phyloP scores from a whole-genome alignment of 2,329 filamentous ascomycete genomes.

The Phaeosphaeria sp. region DNA sequence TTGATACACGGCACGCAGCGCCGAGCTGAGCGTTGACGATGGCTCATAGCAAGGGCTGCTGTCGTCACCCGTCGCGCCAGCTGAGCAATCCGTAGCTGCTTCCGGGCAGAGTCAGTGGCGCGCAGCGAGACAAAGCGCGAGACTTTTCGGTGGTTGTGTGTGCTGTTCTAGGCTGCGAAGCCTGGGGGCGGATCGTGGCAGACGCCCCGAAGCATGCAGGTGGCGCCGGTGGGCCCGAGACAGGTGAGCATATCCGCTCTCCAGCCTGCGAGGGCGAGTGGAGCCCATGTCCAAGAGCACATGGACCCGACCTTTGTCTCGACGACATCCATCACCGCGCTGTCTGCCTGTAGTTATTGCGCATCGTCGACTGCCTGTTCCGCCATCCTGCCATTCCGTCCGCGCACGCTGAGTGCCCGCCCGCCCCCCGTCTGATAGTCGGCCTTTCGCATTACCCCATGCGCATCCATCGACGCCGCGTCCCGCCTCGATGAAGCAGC shows the following conservation, averaged over 20 bases:
- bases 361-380: neutral
- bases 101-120: slow-evolving; percentile 6
- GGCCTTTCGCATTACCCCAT: slow-evolving; percentile 18
- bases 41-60: neutral
- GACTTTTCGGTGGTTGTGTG: slow-evolving; percentile 7
- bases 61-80: slow-evolving; percentile 5
- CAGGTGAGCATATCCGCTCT: slow-evolving; percentile 7
- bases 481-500: slow-evolving; percentile 48
- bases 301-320: slow-evolving; percentile 3
- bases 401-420: slow-evolving; percentile 10
- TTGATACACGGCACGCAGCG: neutral
- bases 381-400: neutral
- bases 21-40: neutral
- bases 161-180: slow-evolving; percentile 15
- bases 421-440: slow-evolving; percentile 1
- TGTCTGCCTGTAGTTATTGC: slow-evolving; percentile 3
- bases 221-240: slow-evolving; percentile 17
- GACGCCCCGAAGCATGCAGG: slow-evolving; percentile 13
- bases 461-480: slow-evolving; percentile 24
- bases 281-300: slow-evolving; percentile 18
- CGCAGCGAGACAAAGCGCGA: slow-evolving; percentile 9
- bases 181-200: slow-evolving; percentile 1
- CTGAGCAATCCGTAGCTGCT: slow-evolving; percentile 3
- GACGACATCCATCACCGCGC: slow-evolving; percentile 7
- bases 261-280: slow-evolving; percentile 16